Base-by-base conservation (phyloP, 176 grass and related monocot species). In the Rhynchospora breviuscula region DNA sequence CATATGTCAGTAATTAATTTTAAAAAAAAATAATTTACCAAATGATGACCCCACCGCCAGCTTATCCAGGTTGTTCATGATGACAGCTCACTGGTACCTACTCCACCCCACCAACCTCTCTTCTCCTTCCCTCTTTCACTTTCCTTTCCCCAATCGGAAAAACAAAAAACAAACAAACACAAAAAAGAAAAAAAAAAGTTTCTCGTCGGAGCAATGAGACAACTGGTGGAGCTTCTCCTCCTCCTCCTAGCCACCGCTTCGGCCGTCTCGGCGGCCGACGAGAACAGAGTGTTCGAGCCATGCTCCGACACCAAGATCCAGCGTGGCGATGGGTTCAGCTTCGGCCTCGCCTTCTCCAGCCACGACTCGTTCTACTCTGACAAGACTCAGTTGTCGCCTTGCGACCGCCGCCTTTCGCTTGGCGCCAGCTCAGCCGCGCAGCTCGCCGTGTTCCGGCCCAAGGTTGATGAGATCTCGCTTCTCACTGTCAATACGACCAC, bases 391-490 rank as follows among this genome's bases (percentile, higher is more conserved):
- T 84, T 99, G 12, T 99, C 97, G 56, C 96, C 97, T 25, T 99
- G 97, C 89, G 97, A 99, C 77, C 85, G 88, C 80, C 97, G 93
- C 82, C 97, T 99, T 82, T 67, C 85, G 71, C 93, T 96, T 68
- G 81, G 84, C 49, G 70, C 85, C 48, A 19, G 71, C 5, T 70
- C 87, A 59, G 56, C 85, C 23, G 73, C 69, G 5, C 89, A 96
- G 89, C 93, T 99, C 63, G 85, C 92, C 70, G 72, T 96, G 75
- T 99, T 99, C 91, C 97, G 97, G 59, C 93, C 97, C 88, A 95
- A 87, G 88, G 87, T 99, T 54, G 97, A 99, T 81, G 93, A 99
- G 91, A 99, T 99, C 88, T 93, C 97, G 26, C 97, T 99, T 15
- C 97, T 99, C 89, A 99, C 97, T 65, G 54, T 95, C 88, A 95